Base-by-base conservation (phyloP, 2,329 filamentous ascomycete species). In the Fusarium sp. region DNA sequence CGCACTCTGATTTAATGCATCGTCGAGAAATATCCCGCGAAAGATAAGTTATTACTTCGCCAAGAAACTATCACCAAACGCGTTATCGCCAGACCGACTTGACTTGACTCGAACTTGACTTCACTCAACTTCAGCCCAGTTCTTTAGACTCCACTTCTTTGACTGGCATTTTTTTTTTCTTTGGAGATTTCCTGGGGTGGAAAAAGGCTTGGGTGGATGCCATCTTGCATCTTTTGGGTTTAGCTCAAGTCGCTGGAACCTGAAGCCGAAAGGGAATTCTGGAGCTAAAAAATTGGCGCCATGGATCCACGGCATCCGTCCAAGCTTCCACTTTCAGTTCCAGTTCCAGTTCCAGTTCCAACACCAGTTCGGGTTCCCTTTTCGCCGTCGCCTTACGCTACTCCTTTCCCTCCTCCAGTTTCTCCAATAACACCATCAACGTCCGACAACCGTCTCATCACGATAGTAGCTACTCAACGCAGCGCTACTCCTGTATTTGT, bases 281-380 rank as follows among this genome's bases (percentile, higher is more conserved):
- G 66, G 75, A 78, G 76, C 78, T 79, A 77, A 78, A 77, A 77
- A 72, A 72, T 78, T 74, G 75, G 74, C 74, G 74, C 74, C 66
- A 75, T 74, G 73, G 73, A 75, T 75, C 73, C 69, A 74, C 76
- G 76, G 69, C 76, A 72, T 67, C 75, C 69, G 71, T 71, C 73
- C 63, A 77, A 78, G 73, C 77, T 77, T 68, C 77, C 76, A 51
- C 49, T 21, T 21, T 21, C 21, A 21, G 21, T 21, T 21, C 21
- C 49, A 25, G 47, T 49, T 49, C 27, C 46, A 34, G 47, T 50
- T 49, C 46, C 46, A 34, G 48, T 50, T 49, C 45, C 27, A 10
- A 13, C 27, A 30, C 20, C 28, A 34, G 47, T 37, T 50, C 48
- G 28, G 28, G 32, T 34, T 37, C 34, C 34, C 62, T 77, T 77